Conservation (phyloP, 129 eudicot species). For the Calendula officinalis region DNA sequence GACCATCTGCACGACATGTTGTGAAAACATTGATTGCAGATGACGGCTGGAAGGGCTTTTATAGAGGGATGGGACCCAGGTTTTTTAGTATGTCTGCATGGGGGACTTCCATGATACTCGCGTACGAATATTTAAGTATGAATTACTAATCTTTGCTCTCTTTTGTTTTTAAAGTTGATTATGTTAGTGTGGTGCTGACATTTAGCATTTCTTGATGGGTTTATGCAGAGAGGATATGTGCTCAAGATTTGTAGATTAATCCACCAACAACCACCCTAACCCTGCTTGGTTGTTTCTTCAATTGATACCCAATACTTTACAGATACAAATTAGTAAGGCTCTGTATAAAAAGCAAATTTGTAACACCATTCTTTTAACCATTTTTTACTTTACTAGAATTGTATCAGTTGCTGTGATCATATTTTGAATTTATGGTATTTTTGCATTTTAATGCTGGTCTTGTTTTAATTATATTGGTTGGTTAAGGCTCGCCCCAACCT, state of each 20-base stretch:
- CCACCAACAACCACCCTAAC: conserved; percentile 12
- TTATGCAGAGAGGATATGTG: conserved; percentile 69
- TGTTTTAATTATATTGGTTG: not conserved
- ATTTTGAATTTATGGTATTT: not conserved
- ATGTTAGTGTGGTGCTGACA: not conserved
- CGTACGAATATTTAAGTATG: conserved; percentile 91
- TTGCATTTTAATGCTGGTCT: not conserved
- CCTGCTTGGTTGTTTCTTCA: conserved; percentile 17
- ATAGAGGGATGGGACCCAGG: conserved; percentile 97
- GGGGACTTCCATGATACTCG: conserved; percentile 99
- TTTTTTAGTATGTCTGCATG: conserved; percentile 99
- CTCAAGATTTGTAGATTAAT: conserved; percentile 45
- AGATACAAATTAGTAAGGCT: conserved; percentile 30
- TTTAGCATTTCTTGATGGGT: conserved; percentile 16
- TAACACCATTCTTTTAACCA: conserved; percentile 46
- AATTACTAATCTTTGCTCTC: conserved; percentile 8
- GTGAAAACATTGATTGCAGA: conserved; percentile 67
- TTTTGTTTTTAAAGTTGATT: not conserved
- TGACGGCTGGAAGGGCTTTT: conserved; percentile 90
- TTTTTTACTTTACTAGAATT: conserved; percentile 32
- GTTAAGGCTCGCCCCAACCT: not conserved
- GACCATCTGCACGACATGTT: conserved; percentile 71
- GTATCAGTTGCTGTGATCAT: conserved; percentile 29
- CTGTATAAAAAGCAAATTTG: conserved; percentile 18
- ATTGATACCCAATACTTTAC: conserved; percentile 24